phyloP scores from a whole-genome alignment of 495 filamentous ascomycete genomes.

The Penicillium paradoxum region DNA sequence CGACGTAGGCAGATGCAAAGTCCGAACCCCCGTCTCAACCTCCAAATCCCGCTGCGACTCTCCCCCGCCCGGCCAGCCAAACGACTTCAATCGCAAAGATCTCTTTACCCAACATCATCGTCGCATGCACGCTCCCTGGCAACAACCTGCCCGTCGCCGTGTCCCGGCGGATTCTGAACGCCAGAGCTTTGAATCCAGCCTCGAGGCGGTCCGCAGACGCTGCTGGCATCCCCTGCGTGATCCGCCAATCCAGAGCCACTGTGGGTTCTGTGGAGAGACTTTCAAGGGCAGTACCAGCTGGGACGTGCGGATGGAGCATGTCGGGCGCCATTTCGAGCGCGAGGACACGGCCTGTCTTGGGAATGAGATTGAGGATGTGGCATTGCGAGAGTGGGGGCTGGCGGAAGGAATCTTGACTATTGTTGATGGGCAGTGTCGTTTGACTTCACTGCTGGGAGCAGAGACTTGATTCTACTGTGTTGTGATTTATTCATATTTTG shows the following conservation, averaged over 20 bases:
- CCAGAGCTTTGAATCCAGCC: slow-evolving; percentile 18
- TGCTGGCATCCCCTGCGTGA: slow-evolving; percentile 58
- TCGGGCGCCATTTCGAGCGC: slow-evolving; percentile 74
- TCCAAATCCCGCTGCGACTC: slow-evolving; percentile 7
- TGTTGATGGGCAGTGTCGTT: slow-evolving; percentile 14
- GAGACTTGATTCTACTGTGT: not conserved
- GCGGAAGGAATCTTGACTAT: slow-evolving; percentile 39
- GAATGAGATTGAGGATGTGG: slow-evolving; percentile 39
- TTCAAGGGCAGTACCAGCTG: slow-evolving; percentile 66
- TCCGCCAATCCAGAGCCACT: slow-evolving; percentile 57
- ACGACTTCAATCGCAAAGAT: slow-evolving; percentile 89
- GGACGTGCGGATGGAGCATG: slow-evolving; percentile 88
- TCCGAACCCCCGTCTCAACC: slow-evolving; percentile 15
- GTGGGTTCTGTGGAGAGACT: slow-evolving; percentile 57
- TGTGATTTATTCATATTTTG: not conserved
- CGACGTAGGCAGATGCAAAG: slow-evolving; percentile 58
- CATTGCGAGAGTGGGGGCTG: slow-evolving; percentile 49
- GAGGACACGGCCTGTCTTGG: slow-evolving; percentile 21
- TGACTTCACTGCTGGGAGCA: slow-evolving; percentile 6
- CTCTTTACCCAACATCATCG: slow-evolving; percentile 89
- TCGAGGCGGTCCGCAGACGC: slow-evolving; percentile 37
- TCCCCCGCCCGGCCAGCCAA: slow-evolving; percentile 25
- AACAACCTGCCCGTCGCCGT: slow-evolving; percentile 24
- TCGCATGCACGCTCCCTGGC: slow-evolving; percentile 75
- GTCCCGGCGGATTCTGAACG: slow-evolving; percentile 35